Evolutionary conservation across 2,329 filamentous ascomycete genomes (phyloP).

Genomic region (Stachybotrys chartarum): DNA sequence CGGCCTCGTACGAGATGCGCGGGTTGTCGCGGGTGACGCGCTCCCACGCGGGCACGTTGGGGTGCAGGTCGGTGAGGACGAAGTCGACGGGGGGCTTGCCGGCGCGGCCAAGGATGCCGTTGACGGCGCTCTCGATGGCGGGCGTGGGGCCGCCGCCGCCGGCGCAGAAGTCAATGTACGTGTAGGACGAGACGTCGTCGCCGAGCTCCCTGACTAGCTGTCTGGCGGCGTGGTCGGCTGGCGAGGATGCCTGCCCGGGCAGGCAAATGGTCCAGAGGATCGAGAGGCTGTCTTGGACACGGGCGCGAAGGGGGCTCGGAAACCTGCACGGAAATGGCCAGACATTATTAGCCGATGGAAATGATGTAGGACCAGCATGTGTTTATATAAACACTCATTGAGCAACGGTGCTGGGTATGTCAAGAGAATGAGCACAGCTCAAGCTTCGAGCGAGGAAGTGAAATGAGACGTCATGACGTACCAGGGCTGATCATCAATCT

Average conservation of each 20-base stretch:
- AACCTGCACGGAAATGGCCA: conserved; percentile 41
- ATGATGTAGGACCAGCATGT: not conserved
- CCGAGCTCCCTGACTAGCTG: conserved; percentile 47
- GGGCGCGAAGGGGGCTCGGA: conserved; percentile 55
- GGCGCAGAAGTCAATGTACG: conserved; percentile 69
- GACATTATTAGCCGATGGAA: not conserved
- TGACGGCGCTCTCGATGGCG: conserved; percentile 52
- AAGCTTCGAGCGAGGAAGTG: not conserved
- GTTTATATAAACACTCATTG: too few species aligned
- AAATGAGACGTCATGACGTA: conserved; percentile 24
- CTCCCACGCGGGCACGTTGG: conserved; percentile 55
- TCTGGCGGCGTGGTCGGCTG: conserved; percentile 53
- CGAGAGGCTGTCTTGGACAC: conserved; percentile 58
- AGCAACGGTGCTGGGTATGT: too few species aligned
- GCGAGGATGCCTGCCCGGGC: conserved; percentile 35
- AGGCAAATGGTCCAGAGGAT: conserved; percentile 48
- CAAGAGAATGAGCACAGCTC: not conserved
- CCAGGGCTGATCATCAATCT: conserved; percentile 63
- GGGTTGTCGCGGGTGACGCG: conserved; percentile 41
- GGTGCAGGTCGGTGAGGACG: conserved; percentile 59
- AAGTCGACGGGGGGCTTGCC: conserved; percentile 39
- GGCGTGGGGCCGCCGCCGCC: conserved; percentile 67
- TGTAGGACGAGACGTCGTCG: conserved; percentile 41
- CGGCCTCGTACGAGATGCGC: conserved; percentile 51
- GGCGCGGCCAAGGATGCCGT: conserved; percentile 29